Conservation (phyloP, 805 yeast genomes). For the Starmerella davenportii region DNA sequence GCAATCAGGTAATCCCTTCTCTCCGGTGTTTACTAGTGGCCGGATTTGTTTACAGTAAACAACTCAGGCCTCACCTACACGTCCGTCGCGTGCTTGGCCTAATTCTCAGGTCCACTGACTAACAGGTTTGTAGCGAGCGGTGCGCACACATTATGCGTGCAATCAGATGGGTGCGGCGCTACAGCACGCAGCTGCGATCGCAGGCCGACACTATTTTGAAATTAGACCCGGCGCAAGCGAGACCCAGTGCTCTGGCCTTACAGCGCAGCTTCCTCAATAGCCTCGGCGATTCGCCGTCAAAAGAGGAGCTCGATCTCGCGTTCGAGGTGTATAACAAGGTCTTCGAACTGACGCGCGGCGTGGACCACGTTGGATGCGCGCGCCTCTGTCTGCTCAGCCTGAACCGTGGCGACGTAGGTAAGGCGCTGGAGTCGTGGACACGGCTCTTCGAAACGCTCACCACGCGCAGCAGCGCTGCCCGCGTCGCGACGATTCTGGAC, state of each 20-base stretch:
- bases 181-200: not conserved
- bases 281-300: conserved; percentile 1
- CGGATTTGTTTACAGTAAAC: too few relatives aligned
- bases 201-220: conserved; percentile 1
- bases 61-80: too few relatives aligned
- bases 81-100: too few relatives aligned
- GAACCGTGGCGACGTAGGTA: conserved; percentile 14
- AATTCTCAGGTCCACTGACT: too few relatives aligned
- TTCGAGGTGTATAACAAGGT: conserved; percentile 8
- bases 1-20: too few relatives aligned
- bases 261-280: conserved; percentile 5
- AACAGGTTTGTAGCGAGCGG: too few relatives aligned
- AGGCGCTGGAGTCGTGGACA: conserved; percentile 22
- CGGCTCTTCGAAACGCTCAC: conserved; percentile 20
- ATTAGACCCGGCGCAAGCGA: not conserved
- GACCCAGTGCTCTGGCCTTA: not conserved
- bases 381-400: conserved; percentile 16
- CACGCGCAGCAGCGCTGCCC: not conserved
- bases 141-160: too few relatives aligned
- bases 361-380: conserved; percentile 11
- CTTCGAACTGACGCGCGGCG: conserved; percentile 1
- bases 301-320: conserved; percentile 7
- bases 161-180: not conserved
- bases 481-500: conserved; percentile 10
- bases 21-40: too few relatives aligned